Evolutionary conservation across 306 rosid genomes (phyloP).

Genomic region (Fragaria vesca): DNA sequence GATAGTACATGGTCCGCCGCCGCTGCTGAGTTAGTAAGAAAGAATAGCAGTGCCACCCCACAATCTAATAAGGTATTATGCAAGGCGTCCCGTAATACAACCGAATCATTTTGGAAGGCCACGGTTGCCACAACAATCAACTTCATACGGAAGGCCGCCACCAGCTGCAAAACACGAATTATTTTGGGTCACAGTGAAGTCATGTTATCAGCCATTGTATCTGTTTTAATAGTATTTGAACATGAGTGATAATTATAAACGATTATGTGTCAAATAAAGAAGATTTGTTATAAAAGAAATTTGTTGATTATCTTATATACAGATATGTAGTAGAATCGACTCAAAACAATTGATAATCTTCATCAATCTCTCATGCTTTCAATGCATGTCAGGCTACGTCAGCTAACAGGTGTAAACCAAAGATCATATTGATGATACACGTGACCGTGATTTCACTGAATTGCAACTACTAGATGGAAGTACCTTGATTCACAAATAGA

Average conservation of each 20-base stretch:
- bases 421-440: not conserved
- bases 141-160: not conserved
- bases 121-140: not conserved
- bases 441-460: not conserved
- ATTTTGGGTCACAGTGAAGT: not conserved
- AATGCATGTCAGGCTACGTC: not conserved
- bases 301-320: no score
- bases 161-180: not conserved
- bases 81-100: not conserved
- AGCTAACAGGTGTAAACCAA: not conserved
- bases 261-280: no score
- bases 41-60: no score
- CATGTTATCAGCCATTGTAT: not conserved
- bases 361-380: no score
- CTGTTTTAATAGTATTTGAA: not conserved
- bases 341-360: no score
- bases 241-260: not conserved
- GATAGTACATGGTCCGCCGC: no score
- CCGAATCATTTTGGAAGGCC: not conserved
- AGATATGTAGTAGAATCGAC: no score
- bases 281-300: no score
- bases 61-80: no score
- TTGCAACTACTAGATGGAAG: not conserved
- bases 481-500: conserved; percentile 52
- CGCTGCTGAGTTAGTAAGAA: no score